Percentiles rank a stretch among this genome's conserved stretches.
phyloP scores from a whole-genome alignment of 768 basidiomycete species.

The Lentinula raphanica region DNA sequence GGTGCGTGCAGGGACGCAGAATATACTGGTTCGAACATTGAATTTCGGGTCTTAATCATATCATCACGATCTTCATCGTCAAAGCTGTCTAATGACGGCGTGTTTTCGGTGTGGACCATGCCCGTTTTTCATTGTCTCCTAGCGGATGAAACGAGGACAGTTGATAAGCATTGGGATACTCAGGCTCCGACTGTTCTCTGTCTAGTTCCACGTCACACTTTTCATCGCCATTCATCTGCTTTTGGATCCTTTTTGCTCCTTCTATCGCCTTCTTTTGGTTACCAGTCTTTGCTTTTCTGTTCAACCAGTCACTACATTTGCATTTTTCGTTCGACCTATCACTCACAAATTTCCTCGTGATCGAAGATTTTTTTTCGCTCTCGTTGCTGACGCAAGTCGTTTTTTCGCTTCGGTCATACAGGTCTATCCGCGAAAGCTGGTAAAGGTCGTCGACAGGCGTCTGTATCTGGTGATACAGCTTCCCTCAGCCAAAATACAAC shows the following conservation, averaged over 20 bases:
- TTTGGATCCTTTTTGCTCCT: background rate
- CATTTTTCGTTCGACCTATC: too few relatives aligned
- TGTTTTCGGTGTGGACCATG: background rate
- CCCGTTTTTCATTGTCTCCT: background rate
- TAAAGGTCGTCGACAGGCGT: slow-evolving; percentile 4
- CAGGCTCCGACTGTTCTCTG: background rate
- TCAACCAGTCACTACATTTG: too few relatives aligned
- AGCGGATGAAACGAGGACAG: background rate
- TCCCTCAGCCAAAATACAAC: background rate
- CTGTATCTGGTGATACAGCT: background rate
- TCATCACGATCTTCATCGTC: background rate
- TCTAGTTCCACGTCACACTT: background rate
- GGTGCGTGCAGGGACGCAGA: background rate
- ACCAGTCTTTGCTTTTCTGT: too few relatives aligned
- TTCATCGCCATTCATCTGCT: background rate
- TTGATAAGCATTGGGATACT: background rate
- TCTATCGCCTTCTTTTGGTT: slow-evolving; percentile 2
- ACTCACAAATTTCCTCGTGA: too few relatives aligned
- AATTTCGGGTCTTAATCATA: background rate
- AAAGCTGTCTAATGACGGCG: background rate
- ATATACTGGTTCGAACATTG: background rate
- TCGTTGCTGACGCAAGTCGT: background rate
- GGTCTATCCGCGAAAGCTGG: slow-evolving; percentile 2
- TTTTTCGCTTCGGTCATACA: background rate
- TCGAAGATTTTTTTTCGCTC: background rate